Conservation (phyloP, 148 eudicot genomes). For the Fallopia convolvulus region DNA sequence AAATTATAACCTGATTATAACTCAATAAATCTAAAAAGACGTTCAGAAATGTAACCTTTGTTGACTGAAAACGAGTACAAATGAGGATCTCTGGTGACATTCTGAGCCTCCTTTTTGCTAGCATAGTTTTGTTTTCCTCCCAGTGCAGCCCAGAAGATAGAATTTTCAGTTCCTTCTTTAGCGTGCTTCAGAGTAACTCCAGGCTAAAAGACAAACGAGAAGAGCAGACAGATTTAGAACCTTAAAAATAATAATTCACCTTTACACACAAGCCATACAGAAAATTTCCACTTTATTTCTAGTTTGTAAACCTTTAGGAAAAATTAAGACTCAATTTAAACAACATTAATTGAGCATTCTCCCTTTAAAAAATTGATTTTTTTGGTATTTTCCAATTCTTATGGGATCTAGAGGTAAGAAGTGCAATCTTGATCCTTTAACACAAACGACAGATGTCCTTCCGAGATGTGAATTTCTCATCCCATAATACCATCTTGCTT, state of each 20-base stretch:
- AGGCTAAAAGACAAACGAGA: constrained; percentile 43
- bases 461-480: not conserved
- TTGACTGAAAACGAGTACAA: constrained; percentile 56
- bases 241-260: not conserved
- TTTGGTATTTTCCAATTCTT: not conserved
- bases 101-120: constrained; percentile 66
- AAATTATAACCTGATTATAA: not conserved
- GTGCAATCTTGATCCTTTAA: not conserved
- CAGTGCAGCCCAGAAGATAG: constrained; percentile 84
- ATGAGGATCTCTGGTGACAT: constrained; percentile 84
- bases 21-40: not conserved
- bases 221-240: constrained; percentile 7
- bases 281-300: not conserved
- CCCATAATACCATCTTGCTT: not conserved
- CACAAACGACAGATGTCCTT: constrained; percentile 1
- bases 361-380: not conserved
- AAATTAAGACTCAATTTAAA: not conserved
- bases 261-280: not conserved
- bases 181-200: constrained; percentile 70
- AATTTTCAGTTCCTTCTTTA: constrained; percentile 98
- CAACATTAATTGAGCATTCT: not conserved
- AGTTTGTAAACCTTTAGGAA: not conserved
- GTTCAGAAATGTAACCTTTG: constrained; percentile 47
- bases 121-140: constrained; percentile 90
- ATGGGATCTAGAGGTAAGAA: not conserved